Percentiles rank a stretch among this genome's conserved stretches.
Evolutionary conservation across 2,329 filamentous ascomycete species (phyloP).

Genomic region (Biscogniauxia sp.): DNA sequence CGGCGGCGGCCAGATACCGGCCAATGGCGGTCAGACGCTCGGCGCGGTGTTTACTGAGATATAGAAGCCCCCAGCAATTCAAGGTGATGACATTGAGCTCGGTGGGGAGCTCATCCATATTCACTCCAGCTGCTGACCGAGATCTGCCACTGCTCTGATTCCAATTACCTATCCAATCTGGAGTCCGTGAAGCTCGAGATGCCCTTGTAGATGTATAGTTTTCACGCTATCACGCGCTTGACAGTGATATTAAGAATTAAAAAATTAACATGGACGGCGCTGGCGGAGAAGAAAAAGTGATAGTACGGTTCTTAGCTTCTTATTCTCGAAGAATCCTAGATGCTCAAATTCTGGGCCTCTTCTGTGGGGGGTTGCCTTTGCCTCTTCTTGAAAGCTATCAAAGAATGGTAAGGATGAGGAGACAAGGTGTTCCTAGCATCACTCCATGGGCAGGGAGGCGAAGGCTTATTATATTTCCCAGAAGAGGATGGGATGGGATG

Average conservation of each 20-base stretch:
- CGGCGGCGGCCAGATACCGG: slow-evolving; percentile 66
- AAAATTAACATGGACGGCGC: too few relatives aligned
- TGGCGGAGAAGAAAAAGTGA: neutral
- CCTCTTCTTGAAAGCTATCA: neutral
- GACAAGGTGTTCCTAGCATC: neutral
- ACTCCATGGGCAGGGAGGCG: neutral
- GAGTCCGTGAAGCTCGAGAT: neutral
- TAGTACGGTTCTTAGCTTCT: neutral
- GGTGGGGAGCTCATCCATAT: slow-evolving; percentile 39
- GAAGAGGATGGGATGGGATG: neutral
- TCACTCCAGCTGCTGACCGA: slow-evolving; percentile 1
- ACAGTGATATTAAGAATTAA: neutral
- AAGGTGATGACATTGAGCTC: slow-evolving; percentile 79
- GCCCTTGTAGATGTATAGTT: neutral
- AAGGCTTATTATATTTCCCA: neutral
- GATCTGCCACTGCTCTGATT: neutral
- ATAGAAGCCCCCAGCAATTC: slow-evolving; percentile 97
- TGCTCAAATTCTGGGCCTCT: neutral
- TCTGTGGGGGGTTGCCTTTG: too few relatives aligned
- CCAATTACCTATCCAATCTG: neutral
- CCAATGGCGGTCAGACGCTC: slow-evolving; percentile 84
- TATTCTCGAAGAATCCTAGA: neutral
- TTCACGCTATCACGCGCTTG: neutral
- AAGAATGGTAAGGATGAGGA: neutral
- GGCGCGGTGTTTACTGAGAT: slow-evolving; percentile 72